phyloP scores from a whole-genome alignment of 495 filamentous ascomycete species.

The Venustampulla echinocandica region DNA sequence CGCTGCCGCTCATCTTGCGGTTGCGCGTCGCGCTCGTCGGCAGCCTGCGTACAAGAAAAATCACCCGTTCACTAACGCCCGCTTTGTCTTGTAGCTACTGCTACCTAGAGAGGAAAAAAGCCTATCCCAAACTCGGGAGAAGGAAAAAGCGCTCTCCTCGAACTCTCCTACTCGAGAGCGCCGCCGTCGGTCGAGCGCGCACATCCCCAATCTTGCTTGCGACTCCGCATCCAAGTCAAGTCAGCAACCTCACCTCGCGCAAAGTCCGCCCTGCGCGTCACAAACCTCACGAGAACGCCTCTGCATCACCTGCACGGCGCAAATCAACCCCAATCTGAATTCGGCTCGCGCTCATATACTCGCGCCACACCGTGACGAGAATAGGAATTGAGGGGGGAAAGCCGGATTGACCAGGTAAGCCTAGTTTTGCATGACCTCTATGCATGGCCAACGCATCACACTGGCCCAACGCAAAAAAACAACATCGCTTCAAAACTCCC shows the following conservation, averaged over 20 bases:
- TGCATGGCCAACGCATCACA: constrained; percentile 25
- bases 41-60: background rate
- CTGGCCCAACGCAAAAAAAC: constrained; percentile 21
- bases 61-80: background rate
- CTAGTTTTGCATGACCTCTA: constrained; percentile 21
- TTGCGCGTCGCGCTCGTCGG: constrained; percentile 14
- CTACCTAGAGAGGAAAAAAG: too few species aligned
- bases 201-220: background rate
- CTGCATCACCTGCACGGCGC: constrained; percentile 11
- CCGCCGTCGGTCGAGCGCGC: background rate
- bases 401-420: constrained; percentile 24
- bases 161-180: too few species aligned
- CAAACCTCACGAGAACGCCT: constrained; percentile 12
- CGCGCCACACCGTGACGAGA: constrained; percentile 14
- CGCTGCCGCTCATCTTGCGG: constrained; percentile 2
- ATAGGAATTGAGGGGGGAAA: constrained; percentile 18
- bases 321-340: constrained; percentile 7
- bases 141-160: too few species aligned
- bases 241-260: background rate
- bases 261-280: constrained; percentile 4
- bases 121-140: too few species aligned
- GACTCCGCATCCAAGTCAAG: background rate
- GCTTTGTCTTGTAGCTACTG: background rate
- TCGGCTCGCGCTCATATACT: constrained; percentile 2
- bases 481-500: constrained; percentile 17